Conservation (phyloP, 495 filamentous ascomycete genomes). For the Penicillium daleae region DNA sequence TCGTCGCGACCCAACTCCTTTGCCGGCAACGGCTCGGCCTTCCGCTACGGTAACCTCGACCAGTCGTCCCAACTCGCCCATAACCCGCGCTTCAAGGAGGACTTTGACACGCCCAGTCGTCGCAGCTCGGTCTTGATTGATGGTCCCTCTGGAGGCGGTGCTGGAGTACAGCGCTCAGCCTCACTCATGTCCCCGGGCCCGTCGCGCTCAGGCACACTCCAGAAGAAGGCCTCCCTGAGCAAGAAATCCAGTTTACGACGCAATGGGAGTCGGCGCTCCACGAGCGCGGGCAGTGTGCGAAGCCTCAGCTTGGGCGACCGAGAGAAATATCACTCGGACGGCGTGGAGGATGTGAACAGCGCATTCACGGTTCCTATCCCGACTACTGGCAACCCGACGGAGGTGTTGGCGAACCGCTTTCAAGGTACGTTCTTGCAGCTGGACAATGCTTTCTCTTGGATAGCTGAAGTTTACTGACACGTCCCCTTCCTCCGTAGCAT, state of each 20-base stretch:
- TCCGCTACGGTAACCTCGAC: conserved; percentile 46
- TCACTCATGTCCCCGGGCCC: conserved; percentile 58
- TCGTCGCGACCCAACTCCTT: conserved; percentile 46
- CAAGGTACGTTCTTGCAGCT: conserved; percentile 62
- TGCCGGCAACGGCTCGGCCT: conserved; percentile 37
- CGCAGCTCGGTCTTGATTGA: conserved; percentile 65
- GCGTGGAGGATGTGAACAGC: conserved; percentile 75
- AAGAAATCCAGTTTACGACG: conserved; percentile 75
- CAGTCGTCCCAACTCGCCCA: conserved; percentile 50
- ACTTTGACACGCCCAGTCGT: conserved; percentile 69
- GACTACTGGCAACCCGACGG: conserved; percentile 83
- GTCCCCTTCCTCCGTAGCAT: conserved; percentile 57
- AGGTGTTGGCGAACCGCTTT: conserved; percentile 86
- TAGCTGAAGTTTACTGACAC: conserved; percentile 20
- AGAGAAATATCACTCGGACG: conserved; percentile 57
- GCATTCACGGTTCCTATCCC: conserved; percentile 89
- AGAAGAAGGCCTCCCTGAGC: conserved; percentile 81
- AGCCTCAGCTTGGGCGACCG: conserved; percentile 68
- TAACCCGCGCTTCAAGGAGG: conserved; percentile 65
- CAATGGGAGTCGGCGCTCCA: conserved; percentile 73
- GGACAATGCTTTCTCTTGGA: neutral
- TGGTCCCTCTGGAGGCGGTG: conserved; percentile 37
- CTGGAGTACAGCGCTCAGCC: conserved; percentile 47
- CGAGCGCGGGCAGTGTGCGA: conserved; percentile 80
- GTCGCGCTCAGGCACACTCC: conserved; percentile 74